Conservation (phyloP, 2,329 filamentous ascomycete species). For the Penicillium freii region DNA sequence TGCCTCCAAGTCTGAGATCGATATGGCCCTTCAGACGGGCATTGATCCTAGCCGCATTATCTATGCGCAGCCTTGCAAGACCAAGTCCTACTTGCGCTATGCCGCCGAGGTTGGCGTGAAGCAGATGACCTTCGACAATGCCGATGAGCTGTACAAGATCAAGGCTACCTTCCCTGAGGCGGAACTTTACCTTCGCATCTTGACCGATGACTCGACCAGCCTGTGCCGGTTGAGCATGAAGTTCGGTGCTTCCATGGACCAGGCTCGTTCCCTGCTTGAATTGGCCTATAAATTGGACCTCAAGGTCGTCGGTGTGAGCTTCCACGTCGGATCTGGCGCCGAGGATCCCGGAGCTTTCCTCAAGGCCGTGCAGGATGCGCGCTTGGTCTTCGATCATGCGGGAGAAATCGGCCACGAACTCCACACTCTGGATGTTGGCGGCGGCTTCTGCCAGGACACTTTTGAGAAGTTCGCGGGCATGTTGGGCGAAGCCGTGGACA, state of each 20-base stretch:
- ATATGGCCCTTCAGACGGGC: constrained; percentile 80
- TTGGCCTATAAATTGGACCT: constrained; percentile 79
- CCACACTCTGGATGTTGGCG: constrained; percentile 88
- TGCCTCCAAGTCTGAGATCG: constrained; percentile 95
- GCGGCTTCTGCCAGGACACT: constrained; percentile 85
- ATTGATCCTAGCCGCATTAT: constrained; percentile 89
- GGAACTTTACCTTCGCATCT: constrained; percentile 89
- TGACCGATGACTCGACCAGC: constrained; percentile 93
- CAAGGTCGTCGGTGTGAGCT: constrained; percentile 92
- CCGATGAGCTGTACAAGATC: constrained; percentile 97
- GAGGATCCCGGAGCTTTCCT: constrained; percentile 89
- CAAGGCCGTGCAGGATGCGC: constrained; percentile 86
- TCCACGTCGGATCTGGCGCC: constrained; percentile 95
- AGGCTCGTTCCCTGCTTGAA: constrained; percentile 71
- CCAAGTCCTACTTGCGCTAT: constrained; percentile 93
- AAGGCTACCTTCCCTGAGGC: constrained; percentile 86
- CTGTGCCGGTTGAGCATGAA: constrained; percentile 95
- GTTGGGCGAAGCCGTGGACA: constrained; percentile 75
- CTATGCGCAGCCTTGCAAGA: constrained; percentile 99
- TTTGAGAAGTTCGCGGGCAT: constrained; percentile 88
- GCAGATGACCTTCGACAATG: constrained; percentile 99
- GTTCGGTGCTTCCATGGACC: constrained; percentile 88
- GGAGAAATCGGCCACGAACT: constrained; percentile 72
- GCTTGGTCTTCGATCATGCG: constrained; percentile 84
- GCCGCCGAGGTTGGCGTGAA: constrained; percentile 81